Base-by-base conservation (phyloP, 345 rosid genomes). In the Hirschfeldia incana region DNA sequence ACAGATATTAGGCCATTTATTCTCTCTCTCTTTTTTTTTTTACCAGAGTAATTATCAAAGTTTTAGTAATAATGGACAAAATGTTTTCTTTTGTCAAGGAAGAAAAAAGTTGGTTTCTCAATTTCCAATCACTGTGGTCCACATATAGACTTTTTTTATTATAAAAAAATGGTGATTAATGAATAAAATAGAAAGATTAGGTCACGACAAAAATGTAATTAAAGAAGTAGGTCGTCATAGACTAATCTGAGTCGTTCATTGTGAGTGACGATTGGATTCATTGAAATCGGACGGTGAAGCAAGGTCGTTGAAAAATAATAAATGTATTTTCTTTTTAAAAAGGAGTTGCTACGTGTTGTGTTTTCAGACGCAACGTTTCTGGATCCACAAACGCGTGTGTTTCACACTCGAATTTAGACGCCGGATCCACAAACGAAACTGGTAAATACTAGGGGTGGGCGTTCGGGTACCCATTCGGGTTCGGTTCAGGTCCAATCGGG, bases 251-350 rank as follows among this genome's bases (percentile, higher is more conserved):
- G 63, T 57, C 73, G 77, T 78, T 17, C 46, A 64, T 13, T 15
- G 4, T 61, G n/a, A 73, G 62, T 58, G 67, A 67, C 78, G 76
- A 29, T 46, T 68, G 63, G 55, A 63, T 75, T 72, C 70, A 65
- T 79, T 60, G 15, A 42, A 55, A 89, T 87, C 87, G 36, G 78
- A 85, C 82, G 85, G 88, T 51, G 39, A 1, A 59, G 4, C 9
- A 46, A 65, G 46, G 82, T 53, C 44, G 62, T 59, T 64, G 67
- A 46, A 63, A 67, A 27, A 76, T 72, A 72, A 29, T 65, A 81
- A 66, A 76, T 72, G 70, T 61, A 13, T 79, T 62, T 68, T 0
- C 53, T 49, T 72, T n/a, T 1, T 6, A 17, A 29, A 17, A 3
- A 77, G 76, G 72, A 76, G 74, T 57, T 73, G 79, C 83, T 77